Evolutionary conservation across 495 filamentous ascomycete species (phyloP).

Genomic region (Chaetomium tenue): DNA sequence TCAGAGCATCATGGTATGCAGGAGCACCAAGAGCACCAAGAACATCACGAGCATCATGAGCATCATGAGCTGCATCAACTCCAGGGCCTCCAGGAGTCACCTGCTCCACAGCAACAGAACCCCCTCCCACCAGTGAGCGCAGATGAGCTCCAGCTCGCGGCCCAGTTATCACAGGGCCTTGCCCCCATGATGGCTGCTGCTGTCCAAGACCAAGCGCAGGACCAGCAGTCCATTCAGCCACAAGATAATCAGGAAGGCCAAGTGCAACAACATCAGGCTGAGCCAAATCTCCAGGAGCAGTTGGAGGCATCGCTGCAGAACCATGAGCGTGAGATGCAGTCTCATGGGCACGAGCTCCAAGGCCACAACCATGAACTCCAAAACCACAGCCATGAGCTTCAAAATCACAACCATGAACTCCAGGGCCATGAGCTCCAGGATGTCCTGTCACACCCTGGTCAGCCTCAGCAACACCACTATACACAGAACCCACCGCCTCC

Average conservation of each 20-base stretch:
- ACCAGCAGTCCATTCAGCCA: conserved; percentile 23
- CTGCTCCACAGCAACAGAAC: conserved; percentile 35
- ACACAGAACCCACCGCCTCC: conserved; percentile 23
- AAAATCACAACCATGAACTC: conserved; percentile 22
- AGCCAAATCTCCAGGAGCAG: conserved; percentile 34
- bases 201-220: conserved; percentile 29
- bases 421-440: conserved; percentile 27
- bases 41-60: conserved; percentile 28
- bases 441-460: conserved; percentile 28
- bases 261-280: conserved; percentile 19
- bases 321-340: conserved; percentile 29
- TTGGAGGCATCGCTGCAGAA: conserved; percentile 37
- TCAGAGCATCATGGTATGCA: conserved; percentile 25
- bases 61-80: conserved; percentile 33
- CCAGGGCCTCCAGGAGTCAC: conserved; percentile 33
- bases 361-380: conserved; percentile 22
- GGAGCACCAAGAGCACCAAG: too few species aligned
- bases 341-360: conserved; percentile 29
- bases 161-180: conserved; percentile 51
- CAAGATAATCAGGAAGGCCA: conserved; percentile 17
- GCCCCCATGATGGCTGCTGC: conserved; percentile 36
- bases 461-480: conserved; percentile 25
- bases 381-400: conserved; percentile 27
- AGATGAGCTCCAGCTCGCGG: conserved; percentile 53
- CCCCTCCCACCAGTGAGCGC: conserved; percentile 37